These are phyloP conservation scores for Ettlia oleoabundans DNA, from an alignment of 139 green algal species.

Conservation along the genomic window DNA sequence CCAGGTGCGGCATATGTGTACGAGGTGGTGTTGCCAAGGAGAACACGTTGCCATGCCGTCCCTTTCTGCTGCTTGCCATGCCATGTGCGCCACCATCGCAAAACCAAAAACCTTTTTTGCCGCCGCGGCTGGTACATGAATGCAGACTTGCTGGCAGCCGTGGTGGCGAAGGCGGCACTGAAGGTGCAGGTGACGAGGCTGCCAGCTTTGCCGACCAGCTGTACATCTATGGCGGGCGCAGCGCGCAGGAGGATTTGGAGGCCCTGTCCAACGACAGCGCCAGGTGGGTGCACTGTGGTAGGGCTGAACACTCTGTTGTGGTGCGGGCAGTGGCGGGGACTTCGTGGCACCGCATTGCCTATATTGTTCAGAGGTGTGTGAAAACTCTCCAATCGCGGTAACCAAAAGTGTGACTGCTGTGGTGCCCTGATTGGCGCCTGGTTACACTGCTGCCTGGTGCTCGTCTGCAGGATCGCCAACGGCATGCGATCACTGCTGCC, in stretches of 20 bases:
- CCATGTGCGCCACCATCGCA: too few species aligned
- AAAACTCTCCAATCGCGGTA: too few species aligned
- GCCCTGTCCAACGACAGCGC: constrained; percentile 32
- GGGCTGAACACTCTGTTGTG: not conserved
- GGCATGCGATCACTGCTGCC: constrained; percentile 23
- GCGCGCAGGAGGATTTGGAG: constrained; percentile 31
- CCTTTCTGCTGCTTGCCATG: too few species aligned
- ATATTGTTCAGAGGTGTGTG: too few species aligned
- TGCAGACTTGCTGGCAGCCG: not conserved
- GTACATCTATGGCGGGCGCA: constrained; percentile 29
- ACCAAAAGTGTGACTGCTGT: too few species aligned
- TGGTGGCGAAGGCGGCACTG: not conserved
- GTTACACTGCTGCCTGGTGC: not conserved
- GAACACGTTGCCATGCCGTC: too few species aligned
- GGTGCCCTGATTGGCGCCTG: not conserved
- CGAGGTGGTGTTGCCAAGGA: not conserved
- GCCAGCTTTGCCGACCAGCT: constrained; percentile 15
- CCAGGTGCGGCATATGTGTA: not conserved
- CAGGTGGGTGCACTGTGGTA: not conserved
- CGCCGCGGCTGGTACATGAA: not conserved
- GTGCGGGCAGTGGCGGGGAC: too few species aligned
- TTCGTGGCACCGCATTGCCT: too few species aligned
- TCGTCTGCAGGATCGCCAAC: constrained; percentile 26
- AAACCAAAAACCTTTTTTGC: too few species aligned
- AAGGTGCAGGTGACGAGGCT: not conserved